phyloP scores from a whole-genome alignment of 192 early-diverging fungal species.

The Rhizophagus prolifer region DNA sequence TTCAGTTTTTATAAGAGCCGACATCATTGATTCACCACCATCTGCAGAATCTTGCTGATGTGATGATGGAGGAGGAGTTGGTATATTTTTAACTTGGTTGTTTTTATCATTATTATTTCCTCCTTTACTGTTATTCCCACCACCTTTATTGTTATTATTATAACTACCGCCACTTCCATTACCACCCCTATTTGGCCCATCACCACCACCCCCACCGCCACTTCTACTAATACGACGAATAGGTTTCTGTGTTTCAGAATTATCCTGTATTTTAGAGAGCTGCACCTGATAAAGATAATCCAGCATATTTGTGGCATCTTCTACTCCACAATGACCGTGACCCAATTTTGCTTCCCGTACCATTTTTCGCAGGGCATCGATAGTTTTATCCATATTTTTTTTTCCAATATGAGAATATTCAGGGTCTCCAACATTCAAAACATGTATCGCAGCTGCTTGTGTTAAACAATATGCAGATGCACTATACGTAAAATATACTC shows the following conservation, averaged over 20 bases:
- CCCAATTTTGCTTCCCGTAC: background rate
- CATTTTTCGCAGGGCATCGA: background rate
- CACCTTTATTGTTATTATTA: constrained; percentile 28
- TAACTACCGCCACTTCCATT: constrained; percentile 12
- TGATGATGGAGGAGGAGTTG: background rate
- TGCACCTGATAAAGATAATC: constrained; percentile 32
- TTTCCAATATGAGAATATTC: background rate
- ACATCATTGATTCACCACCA: background rate
- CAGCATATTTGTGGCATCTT: constrained; percentile 36
- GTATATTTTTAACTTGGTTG: background rate
- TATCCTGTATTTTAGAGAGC: constrained; percentile 18
- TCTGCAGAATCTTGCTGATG: background rate
- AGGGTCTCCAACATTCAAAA: constrained; percentile 30
- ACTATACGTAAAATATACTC: constrained; percentile 9
- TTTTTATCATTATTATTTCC: background rate
- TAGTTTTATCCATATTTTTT: background rate
- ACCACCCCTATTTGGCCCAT: constrained; percentile 33
- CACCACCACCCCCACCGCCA: constrained; percentile 28
- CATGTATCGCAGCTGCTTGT: constrained; percentile 38
- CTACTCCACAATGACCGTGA: constrained; percentile 15
- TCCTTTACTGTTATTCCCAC: background rate
- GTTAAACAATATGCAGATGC: constrained; percentile 35
- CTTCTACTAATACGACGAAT: constrained; percentile 30
- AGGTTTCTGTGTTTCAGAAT: constrained; percentile 23
- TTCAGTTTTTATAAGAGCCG: background rate